Evolutionary conservation across 1,284 basidiomycete species (phyloP), one percentile per base, ranked within the genome.

Genomic region (Tremellales sp.): DNA sequence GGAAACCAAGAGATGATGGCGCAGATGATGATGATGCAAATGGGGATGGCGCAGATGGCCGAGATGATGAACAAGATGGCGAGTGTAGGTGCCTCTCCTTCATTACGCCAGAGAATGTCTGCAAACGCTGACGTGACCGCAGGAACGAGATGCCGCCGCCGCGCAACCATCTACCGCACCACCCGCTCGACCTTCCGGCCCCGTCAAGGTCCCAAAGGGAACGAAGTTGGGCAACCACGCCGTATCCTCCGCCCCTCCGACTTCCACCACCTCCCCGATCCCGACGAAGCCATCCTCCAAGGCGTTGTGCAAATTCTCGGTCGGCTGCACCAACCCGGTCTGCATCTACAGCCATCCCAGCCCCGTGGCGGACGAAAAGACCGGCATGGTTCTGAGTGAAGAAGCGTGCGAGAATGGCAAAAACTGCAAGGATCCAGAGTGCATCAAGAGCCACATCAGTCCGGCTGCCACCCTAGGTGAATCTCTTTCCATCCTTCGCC

Each of bases 291-390:
- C 76, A 5, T 48, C 59, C 5, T 67, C 69, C n/a, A 68, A 66
- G 19, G 67, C 68, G 14, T 75, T 97, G 18, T 97, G 92, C 81
- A 93, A 93, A 74, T 95, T 86, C 58, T 82, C 79, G 5, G 77
- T 85, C 19, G 92, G 91, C 57, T 97, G 92, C 72, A 86, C 84
- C 42, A 93, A 94, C 69, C 77, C 86, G 0, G 76, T 83, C 42
- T 97, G 92, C 70, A 79, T 84, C 16, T 95, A 82, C 72, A 87
- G 87, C 9, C 92, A 97, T 70, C 89, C 92, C 3, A 89, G 86
- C 5, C 91, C 92, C 13, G 87, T 89, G 0, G 90, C 92, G 2
- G 92, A 91, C 24, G 88, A 93, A 72, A 88, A 85, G 64, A 69
- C 63, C n/a, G 92, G 91, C n/a, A 80, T 97, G 56, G 92, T 95